These are phyloP conservation scores for Fusarium sterilihyphosum DNA, from an alignment of 2,329 filamentous ascomycete genomes.

Conservation along the genomic window DNA sequence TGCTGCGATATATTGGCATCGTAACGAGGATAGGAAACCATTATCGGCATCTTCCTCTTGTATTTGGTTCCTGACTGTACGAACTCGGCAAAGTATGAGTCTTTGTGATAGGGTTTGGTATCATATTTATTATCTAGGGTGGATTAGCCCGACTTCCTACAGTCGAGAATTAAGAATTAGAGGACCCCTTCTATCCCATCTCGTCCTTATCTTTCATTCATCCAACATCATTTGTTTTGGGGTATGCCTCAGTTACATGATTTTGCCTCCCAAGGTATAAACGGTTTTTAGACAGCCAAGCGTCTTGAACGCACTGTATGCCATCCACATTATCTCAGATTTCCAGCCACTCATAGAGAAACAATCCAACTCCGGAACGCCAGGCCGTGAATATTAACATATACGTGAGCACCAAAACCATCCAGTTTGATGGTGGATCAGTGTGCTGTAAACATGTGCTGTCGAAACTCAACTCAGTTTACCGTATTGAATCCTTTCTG, in stretches of 20 bases:
- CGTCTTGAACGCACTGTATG: not conserved
- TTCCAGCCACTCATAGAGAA: slow-evolving; percentile 1
- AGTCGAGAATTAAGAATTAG: slow-evolving; percentile 25
- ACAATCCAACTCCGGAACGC: slow-evolving; percentile 38
- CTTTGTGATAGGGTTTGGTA: slow-evolving; percentile 6
- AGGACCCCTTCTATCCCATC: slow-evolving; percentile 17
- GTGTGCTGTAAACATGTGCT: slow-evolving; percentile 16
- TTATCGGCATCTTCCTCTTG: slow-evolving; percentile 3
- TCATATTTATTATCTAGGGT: slow-evolving; percentile 20
- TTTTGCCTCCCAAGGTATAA: slow-evolving; percentile 9
- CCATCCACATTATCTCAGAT: slow-evolving; percentile 29
- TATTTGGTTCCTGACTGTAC: not conserved
- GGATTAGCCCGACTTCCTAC: slow-evolving; percentile 16
- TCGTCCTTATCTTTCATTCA: slow-evolving; percentile 14
- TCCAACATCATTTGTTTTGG: slow-evolving; percentile 18
- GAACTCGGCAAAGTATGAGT: not conserved
- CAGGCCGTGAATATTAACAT: slow-evolving; percentile 42
- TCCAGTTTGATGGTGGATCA: not conserved
- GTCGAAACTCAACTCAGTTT: slow-evolving; percentile 1
- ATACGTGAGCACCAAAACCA: slow-evolving; percentile 17
- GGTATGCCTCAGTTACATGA: slow-evolving; percentile 9
- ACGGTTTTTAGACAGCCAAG: not conserved
- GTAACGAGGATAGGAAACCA: slow-evolving; percentile 37
- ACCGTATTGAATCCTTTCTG: slow-evolving; percentile 27
- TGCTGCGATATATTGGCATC: slow-evolving; percentile 26